phyloP scores from a whole-genome alignment of 1,284 basidiomycete genomes.

The Ceratobasidium sp. region DNA sequence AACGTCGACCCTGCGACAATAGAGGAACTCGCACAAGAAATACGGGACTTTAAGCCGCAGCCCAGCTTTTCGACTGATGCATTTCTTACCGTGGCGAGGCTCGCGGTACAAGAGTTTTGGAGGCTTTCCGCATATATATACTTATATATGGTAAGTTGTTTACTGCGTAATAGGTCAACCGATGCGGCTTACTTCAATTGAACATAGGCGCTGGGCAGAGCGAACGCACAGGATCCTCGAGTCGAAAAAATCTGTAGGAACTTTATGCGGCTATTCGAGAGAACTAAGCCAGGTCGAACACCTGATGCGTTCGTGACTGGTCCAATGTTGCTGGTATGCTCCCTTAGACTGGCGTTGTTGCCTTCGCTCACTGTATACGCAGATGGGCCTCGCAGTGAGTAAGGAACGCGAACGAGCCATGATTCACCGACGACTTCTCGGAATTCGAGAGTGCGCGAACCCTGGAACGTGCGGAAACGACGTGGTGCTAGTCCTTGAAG shows the following conservation, averaged over 20 bases:
- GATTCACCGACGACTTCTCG: neutral
- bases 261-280: constrained; percentile 8
- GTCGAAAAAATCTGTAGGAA: neutral
- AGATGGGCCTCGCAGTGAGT: neutral
- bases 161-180: too few relatives aligned
- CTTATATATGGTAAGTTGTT: constrained; percentile 1
- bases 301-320: constrained; percentile 11
- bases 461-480: neutral
- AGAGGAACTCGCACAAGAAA: neutral
- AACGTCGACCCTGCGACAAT: neutral
- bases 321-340: constrained; percentile 21
- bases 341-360: neutral
- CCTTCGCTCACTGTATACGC: neutral
- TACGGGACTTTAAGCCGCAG: neutral
- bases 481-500: neutral
- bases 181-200: neutral
- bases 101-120: constrained; percentile 9
- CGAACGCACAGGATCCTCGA: neutral
- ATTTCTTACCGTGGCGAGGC: neutral
- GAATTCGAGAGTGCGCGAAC: neutral
- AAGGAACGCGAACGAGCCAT: neutral
- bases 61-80: neutral
- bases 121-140: constrained; percentile 6
- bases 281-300: constrained; percentile 17
- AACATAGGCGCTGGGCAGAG: constrained; percentile 15